Percentiles rank a stretch among this genome's conserved stretches.
These are phyloP conservation scores for Geotrichum candidum DNA, from an alignment of 1,139 yeast species.

Conservation along the genomic window DNA sequence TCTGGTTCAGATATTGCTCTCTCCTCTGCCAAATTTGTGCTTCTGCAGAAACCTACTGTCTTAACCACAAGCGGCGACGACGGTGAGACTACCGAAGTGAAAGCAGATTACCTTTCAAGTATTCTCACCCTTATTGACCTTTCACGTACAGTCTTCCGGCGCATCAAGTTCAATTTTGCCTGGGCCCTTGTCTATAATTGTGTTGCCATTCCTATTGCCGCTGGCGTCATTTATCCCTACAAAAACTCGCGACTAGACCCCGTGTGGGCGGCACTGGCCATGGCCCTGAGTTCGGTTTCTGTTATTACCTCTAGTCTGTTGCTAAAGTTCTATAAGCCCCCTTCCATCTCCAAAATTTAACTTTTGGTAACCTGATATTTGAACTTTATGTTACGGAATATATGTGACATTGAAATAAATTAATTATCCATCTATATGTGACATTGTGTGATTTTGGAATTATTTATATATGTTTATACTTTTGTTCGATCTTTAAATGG, in stretches of 20 bases:
- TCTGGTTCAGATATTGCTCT: slow-evolving; percentile 92
- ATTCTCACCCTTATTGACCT: slow-evolving; percentile 65
- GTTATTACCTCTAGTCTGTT: slow-evolving; percentile 74
- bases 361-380: not conserved
- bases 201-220: slow-evolving; percentile 85
- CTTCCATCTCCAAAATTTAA: not conserved
- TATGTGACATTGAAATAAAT: not conserved
- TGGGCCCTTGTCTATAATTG: slow-evolving; percentile 87
- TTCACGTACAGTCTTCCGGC: slow-evolving; percentile 58
- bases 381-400: not conserved
- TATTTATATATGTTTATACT: too few relatives aligned
- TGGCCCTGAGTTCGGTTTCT: slow-evolving; percentile 88
- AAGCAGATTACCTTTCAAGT: slow-evolving; percentile 36
- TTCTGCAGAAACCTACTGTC: slow-evolving; percentile 37
- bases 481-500: too few relatives aligned
- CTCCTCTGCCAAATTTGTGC: slow-evolving; percentile 84
- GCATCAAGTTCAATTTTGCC: slow-evolving; percentile 71
- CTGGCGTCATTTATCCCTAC: slow-evolving; percentile 77
- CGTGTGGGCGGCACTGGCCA: slow-evolving; percentile 77
- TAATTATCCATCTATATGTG: not conserved
- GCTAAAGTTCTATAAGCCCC: slow-evolving; percentile 37
- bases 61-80: not conserved
- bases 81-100: slow-evolving; percentile 15
- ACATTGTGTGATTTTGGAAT: not conserved
- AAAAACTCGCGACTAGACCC: slow-evolving; percentile 70